phyloP scores from a whole-genome alignment of 495 filamentous ascomycete genomes.

The Apiosordaria backusii region DNA sequence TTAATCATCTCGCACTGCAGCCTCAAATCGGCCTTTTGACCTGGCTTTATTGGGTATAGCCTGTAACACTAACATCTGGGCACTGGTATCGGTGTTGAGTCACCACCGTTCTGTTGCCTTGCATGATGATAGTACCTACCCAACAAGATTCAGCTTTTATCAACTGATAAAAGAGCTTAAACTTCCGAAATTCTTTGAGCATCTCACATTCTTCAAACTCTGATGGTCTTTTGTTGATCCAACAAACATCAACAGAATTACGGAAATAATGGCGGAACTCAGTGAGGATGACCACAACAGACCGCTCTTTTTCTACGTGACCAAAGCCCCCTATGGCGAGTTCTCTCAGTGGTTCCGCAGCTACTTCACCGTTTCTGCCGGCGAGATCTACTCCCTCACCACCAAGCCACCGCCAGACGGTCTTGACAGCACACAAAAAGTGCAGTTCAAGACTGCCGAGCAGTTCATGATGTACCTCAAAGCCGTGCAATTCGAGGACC shows the following conservation, averaged over 20 bases:
- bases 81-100: not conserved
- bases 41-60: not conserved
- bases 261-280: not conserved
- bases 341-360: conserved; percentile 34
- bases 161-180: not conserved
- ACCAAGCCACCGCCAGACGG: conserved; percentile 10
- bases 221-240: not conserved
- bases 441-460: conserved; percentile 33
- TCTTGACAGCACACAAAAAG: conserved; percentile 17
- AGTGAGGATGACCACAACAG: not conserved
- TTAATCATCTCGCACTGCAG: not conserved
- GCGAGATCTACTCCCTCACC: conserved; percentile 25
- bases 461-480: conserved; percentile 43
- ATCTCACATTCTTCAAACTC: not conserved
- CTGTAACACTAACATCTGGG: not conserved
- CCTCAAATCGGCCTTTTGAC: not conserved
- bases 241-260: not conserved
- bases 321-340: conserved; percentile 26
- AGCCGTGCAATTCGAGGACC: conserved; percentile 30
- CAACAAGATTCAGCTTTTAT: not conserved
- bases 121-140: not conserved
- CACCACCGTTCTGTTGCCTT: not conserved
- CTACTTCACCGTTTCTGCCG: conserved; percentile 27
- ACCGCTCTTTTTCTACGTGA: conserved; percentile 32
- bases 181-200: not conserved